Conservation (phyloP, 2,329 filamentous ascomycete species). For the Trichophyton simii region DNA sequence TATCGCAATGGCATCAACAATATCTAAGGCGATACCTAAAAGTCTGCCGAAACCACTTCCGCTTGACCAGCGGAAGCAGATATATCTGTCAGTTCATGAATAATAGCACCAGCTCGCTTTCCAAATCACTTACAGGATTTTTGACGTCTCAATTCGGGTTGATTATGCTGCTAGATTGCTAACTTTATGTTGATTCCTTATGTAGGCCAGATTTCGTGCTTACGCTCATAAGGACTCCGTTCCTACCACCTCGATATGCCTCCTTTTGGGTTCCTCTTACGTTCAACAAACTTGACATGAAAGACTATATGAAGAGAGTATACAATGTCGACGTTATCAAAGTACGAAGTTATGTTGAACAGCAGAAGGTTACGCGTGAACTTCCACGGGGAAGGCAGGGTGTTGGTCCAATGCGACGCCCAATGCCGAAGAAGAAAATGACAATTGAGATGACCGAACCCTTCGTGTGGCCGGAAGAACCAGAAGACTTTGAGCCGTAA, state of each 20-base stretch:
- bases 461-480: slow-evolving; percentile 73
- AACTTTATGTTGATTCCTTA: neutral
- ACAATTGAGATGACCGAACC: slow-evolving; percentile 77
- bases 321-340: slow-evolving; percentile 63
- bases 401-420: slow-evolving; percentile 53
- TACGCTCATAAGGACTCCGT: slow-evolving; percentile 60
- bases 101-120: neutral
- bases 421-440: slow-evolving; percentile 75
- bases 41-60: slow-evolving; percentile 5
- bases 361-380: slow-evolving; percentile 46
- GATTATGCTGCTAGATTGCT: neutral
- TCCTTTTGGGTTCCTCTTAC: slow-evolving; percentile 81
- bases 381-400: slow-evolving; percentile 25
- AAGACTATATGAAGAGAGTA: slow-evolving; percentile 81
- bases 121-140: neutral
- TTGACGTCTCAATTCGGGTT: neutral
- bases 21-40: neutral
- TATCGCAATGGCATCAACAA: neutral
- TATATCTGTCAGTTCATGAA: slow-evolving; percentile 33
- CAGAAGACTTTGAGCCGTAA: slow-evolving; percentile 48
- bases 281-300: slow-evolving; percentile 92
- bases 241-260: slow-evolving; percentile 66
- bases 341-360: slow-evolving; percentile 70
- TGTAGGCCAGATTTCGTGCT: slow-evolving; percentile 68
- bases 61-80: slow-evolving; percentile 25